Base-by-base conservation (phyloP, 2,329 filamentous ascomycete genomes). In the Orbilia quercus region DNA sequence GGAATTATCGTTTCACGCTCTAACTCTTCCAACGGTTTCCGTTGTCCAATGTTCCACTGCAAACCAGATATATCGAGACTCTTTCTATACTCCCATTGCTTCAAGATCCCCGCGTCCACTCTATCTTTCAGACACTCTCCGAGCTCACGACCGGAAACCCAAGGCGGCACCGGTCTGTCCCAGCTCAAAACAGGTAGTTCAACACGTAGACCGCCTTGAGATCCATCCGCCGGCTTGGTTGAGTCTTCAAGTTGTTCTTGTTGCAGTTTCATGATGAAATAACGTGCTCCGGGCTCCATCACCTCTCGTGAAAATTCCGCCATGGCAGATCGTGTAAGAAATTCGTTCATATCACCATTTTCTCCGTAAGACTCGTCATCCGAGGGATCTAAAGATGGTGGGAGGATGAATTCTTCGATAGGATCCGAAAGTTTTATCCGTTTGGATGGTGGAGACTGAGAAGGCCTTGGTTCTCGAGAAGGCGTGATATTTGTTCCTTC, bases 161-260 rank as follows among this genome's bases (percentile, higher is more conserved):
- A 73, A 3, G 45, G 38, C 1, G 69, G 69, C 6, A 36, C 25
- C 0, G 69, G 69, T 23, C 69, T 50, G 22, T 66, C 18, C 69
- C 69, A 73, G 18, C 38, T 48, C 3, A 73, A 16, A 55, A 73
- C n/a, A 2, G 69, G 69, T 22, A 73, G 7, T 1, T 54, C 23
- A 14, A 66, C 48, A 11, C 60, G 53, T 23, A 73, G 31, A 4
- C 69, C 60, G 23, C 47, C 54, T 12, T 25, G 25, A 5, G 16
- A 31, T 47, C 14, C 47, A 9, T 23, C 20, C 23, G 40, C 28
- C 6, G 14, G 0, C 12, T 66, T 55, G 6, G 60, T 66, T 0
- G 67, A 66, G 42, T 73, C 67, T n/a, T 73, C 69, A 22, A 73
- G 60, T 25, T 73, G 60, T 34, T 73, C 69, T 18, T 73, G 69